Percentiles rank a stretch among this genome's conserved stretches.
Conservation (phyloP, 331 rosid species). For the Acacia concinna region DNA sequence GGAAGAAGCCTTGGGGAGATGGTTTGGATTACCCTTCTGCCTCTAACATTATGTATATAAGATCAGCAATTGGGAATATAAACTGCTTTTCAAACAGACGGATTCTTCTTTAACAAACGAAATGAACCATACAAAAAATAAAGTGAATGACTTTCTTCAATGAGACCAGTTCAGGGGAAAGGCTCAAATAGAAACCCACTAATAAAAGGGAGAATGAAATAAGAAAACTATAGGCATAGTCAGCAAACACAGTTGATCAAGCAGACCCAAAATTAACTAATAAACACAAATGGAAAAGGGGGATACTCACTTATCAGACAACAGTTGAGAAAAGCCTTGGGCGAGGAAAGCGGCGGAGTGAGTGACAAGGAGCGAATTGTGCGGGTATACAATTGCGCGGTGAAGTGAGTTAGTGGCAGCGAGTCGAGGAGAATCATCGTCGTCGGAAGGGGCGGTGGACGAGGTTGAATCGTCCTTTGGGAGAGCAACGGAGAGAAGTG, state of each 20-base stretch:
- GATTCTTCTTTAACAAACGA: not conserved
- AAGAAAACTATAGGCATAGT: not conserved
- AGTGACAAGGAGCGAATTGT: slow-evolving; percentile 81
- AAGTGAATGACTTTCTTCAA: not conserved
- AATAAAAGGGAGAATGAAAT: not conserved
- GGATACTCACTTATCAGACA: slow-evolving; percentile 67
- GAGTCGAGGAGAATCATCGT: slow-evolving; percentile 68
- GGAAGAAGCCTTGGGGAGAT: not conserved
- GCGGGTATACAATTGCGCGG: slow-evolving; percentile 82
- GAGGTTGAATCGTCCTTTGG: slow-evolving; percentile 58
- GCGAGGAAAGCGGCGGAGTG: slow-evolving; percentile 88
- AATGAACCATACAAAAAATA: not conserved
- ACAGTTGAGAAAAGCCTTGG: slow-evolving; percentile 85
- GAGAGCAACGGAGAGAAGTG: slow-evolving; percentile 81
- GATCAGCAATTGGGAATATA: not conserved
- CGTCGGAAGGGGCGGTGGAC: slow-evolving; percentile 44
- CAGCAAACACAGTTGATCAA: not conserved
- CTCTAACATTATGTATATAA: not conserved
- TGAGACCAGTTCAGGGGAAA: not conserved
- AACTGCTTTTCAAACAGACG: not conserved
- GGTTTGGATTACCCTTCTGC: not conserved
- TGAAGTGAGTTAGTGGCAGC: slow-evolving; percentile 80
- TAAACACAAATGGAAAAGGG: not conserved
- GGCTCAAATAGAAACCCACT: not conserved
- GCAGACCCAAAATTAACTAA: not conserved